Percentiles rank a stretch among this genome's conserved stretches.
Evolutionary conservation across 306 rosid species (phyloP).

Genomic region (Acacia confusa): DNA sequence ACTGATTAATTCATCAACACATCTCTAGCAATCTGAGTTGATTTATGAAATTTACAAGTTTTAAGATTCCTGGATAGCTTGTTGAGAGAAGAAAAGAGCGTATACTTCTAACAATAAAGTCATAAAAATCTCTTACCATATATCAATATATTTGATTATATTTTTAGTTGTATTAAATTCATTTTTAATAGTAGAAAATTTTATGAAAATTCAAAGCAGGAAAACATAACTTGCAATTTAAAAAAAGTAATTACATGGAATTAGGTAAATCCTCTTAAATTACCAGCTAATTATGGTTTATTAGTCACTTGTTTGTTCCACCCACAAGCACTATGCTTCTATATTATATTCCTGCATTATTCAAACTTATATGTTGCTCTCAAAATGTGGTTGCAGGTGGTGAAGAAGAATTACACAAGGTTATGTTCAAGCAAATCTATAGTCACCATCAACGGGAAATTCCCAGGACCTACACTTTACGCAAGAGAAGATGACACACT

Average conservation of each 20-base stretch:
- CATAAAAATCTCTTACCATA: not conserved
- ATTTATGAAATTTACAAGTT: not conserved
- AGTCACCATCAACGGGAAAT: slow-evolving; percentile 67
- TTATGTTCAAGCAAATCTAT: slow-evolving; percentile 67
- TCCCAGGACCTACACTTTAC: slow-evolving; percentile 84
- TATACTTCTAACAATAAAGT: not conserved
- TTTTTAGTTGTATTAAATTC: not conserved
- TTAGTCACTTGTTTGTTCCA: slow-evolving; percentile 20
- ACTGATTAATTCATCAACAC: not conserved
- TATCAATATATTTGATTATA: not conserved
- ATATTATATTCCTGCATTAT: not conserved
- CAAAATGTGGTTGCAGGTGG: slow-evolving; percentile 51
- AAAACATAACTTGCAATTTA: not conserved
- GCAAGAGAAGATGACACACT: slow-evolving; percentile 83
- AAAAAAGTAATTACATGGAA: not conserved
- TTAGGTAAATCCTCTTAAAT: not conserved
- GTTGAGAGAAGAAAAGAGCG: not conserved
- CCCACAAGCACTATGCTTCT: not conserved
- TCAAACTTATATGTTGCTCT: not conserved
- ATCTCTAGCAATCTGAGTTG: not conserved
- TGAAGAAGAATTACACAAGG: slow-evolving; percentile 48
- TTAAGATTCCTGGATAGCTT: not conserved
- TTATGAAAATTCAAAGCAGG: not conserved
- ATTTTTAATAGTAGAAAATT: not conserved
- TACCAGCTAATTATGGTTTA: slow-evolving; percentile 7